phyloP scores from a whole-genome alignment of 208 protist species.

The Leptomonas pyrrhocoris region DNA sequence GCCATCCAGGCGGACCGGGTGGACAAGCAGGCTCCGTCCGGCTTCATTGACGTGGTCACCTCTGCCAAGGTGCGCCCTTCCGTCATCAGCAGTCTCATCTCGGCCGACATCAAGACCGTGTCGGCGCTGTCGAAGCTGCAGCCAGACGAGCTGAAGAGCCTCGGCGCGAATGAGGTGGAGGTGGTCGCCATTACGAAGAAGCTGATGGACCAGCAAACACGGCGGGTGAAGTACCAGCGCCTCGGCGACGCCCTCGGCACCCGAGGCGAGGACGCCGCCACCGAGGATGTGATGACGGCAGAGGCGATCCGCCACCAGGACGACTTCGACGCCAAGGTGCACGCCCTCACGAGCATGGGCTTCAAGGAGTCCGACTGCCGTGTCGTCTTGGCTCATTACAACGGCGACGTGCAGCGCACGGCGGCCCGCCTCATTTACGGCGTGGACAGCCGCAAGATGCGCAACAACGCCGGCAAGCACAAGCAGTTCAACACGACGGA shows the following conservation, averaged over 20 bases:
- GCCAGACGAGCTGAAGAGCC: conserved; percentile 53
- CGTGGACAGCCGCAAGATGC: conserved; percentile 44
- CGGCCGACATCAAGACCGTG: conserved; percentile 63
- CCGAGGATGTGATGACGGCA: conserved; percentile 39
- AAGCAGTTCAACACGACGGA: conserved; percentile 70
- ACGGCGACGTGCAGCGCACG: conserved; percentile 75
- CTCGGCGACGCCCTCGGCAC: conserved; percentile 64
- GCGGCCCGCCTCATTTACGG: conserved; percentile 65
- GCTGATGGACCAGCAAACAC: conserved; percentile 53
- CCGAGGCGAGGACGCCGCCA: conserved; percentile 29
- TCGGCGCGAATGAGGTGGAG: conserved; percentile 72
- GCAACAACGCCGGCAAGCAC: conserved; percentile 55
- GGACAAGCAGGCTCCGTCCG: conserved; percentile 46
- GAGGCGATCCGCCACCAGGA: conserved; percentile 31
- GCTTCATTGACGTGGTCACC: conserved; percentile 68
- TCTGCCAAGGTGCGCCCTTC: conserved; percentile 50
- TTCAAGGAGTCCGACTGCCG: conserved; percentile 51
- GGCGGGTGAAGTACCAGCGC: conserved; percentile 55
- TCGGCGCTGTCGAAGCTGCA: conserved; percentile 56
- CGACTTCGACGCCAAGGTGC: conserved; percentile 69
- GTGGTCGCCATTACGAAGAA: conserved; percentile 60
- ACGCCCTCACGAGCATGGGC: conserved; percentile 52
- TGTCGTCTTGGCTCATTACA: conserved; percentile 77
- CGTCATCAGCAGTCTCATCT: conserved; percentile 56
- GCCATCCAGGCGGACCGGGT: conserved; percentile 73